Conservation (phyloP, 2,329 filamentous ascomycete genomes). For the Alternaria incomplexa region DNA sequence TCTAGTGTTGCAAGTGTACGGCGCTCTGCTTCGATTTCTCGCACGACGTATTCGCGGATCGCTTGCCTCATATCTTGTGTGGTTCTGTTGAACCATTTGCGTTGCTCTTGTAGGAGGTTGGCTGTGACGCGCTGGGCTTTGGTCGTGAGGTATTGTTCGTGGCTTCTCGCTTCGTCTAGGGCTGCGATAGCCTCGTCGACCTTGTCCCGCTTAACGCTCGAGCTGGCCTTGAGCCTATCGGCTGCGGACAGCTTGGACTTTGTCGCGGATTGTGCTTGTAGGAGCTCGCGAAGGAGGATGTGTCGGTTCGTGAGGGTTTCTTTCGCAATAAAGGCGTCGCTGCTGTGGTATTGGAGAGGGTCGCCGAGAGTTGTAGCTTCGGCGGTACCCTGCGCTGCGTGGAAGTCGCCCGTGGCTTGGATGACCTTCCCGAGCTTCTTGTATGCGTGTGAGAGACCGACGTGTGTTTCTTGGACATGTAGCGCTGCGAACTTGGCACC, state of each 20-base stretch:
- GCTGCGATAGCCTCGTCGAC: constrained; percentile 95
- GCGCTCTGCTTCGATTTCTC: constrained; percentile 94
- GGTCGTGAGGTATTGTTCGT: constrained; percentile 79
- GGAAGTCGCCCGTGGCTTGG: constrained; percentile 91
- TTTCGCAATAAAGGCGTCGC: constrained; percentile 96
- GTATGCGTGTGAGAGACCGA: constrained; percentile 86
- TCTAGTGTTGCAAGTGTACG: constrained; percentile 92
- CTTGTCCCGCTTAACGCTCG: constrained; percentile 89
- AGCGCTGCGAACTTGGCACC: constrained; percentile 88
- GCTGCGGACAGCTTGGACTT: constrained; percentile 83
- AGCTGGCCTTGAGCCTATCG: constrained; percentile 84
- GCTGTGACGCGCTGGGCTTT: constrained; percentile 90
- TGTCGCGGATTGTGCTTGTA: constrained; percentile 87
- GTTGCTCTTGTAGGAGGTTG: constrained; percentile 86
- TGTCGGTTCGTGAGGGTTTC: constrained; percentile 97
- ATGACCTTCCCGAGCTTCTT: constrained; percentile 93
- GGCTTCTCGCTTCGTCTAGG: constrained; percentile 83
- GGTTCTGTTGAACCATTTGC: constrained; percentile 89
- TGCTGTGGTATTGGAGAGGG: constrained; percentile 91
- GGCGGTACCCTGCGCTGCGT: constrained; percentile 93
- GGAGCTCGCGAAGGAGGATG: constrained; percentile 89
- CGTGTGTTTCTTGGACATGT: constrained; percentile 88
- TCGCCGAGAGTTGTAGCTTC: constrained; percentile 95
- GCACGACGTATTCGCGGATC: constrained; percentile 89
- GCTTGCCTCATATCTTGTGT: constrained; percentile 80